phyloP scores from a whole-genome alignment of 495 filamentous ascomycete genomes.

The Trichoderma parareesei region DNA sequence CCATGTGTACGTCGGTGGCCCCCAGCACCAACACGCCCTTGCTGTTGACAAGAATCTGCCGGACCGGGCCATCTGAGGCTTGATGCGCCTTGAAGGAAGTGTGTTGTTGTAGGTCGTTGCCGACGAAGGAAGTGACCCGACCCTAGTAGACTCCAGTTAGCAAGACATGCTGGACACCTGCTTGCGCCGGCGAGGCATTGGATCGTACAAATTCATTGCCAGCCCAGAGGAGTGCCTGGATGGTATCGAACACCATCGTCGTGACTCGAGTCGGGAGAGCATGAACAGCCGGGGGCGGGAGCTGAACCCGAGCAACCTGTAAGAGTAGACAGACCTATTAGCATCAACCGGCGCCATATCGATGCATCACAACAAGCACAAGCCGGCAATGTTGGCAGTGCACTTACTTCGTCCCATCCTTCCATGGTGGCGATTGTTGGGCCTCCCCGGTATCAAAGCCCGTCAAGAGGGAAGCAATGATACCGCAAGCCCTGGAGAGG shows the following conservation, averaged over 20 bases:
- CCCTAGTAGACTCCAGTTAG: constrained; percentile 44
- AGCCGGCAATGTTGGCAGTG: not conserved
- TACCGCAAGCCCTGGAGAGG: constrained; percentile 4
- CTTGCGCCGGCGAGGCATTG: not conserved
- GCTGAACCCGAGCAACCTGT: constrained; percentile 62
- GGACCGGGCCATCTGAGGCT: constrained; percentile 58
- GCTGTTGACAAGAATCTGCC: constrained; percentile 78
- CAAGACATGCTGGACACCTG: not conserved
- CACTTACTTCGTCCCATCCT: constrained; percentile 53
- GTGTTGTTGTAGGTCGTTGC: constrained; percentile 62
- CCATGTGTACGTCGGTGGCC: constrained; percentile 74
- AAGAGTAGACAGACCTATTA: constrained; percentile 15
- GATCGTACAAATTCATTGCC: constrained; percentile 76
- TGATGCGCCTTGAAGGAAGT: constrained; percentile 67
- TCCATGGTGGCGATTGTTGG: constrained; percentile 31
- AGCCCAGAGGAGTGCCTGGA: constrained; percentile 82
- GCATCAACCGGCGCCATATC: not conserved
- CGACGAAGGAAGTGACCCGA: constrained; percentile 76
- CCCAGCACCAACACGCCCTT: constrained; percentile 77
- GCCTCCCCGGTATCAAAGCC: constrained; percentile 1
- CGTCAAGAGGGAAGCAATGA: not conserved
- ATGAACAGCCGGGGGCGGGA: constrained; percentile 58
- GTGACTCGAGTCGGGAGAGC: constrained; percentile 56
- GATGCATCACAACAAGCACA: not conserved
- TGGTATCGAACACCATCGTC: constrained; percentile 76